Percentiles rank a stretch among this genome's conserved stretches.
These are phyloP conservation scores for Alloteropsis semialata DNA, from an alignment of 176 grass and related monocot species.

Conservation along the genomic window DNA sequence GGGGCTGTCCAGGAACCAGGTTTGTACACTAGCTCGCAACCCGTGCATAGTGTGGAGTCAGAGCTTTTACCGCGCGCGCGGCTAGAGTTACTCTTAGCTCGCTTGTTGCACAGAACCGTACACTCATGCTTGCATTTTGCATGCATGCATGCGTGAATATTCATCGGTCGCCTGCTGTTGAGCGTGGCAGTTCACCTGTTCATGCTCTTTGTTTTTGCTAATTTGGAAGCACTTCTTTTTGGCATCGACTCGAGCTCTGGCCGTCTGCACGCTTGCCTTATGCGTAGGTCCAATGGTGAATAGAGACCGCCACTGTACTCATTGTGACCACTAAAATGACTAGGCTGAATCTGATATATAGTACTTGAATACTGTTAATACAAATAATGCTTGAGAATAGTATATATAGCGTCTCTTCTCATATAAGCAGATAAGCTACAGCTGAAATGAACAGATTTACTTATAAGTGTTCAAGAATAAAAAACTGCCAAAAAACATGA, in stretches of 20 bases:
- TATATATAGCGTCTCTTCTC: neutral
- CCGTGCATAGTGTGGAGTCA: neutral
- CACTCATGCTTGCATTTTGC: no score
- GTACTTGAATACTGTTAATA: neutral
- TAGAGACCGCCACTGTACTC: neutral
- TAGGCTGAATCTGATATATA: neutral
- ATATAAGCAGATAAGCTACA: neutral
- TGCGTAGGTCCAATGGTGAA: neutral
- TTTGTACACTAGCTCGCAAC: constrained; percentile 41
- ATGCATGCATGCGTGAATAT: neutral
- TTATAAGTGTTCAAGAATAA: neutral
- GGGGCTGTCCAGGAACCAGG: constrained; percentile 98
- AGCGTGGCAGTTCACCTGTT: neutral
- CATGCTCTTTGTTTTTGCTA: constrained; percentile 28
- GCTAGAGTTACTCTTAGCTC: neutral
- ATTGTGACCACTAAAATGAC: neutral
- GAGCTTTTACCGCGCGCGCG: neutral
- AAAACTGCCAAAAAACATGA: neutral
- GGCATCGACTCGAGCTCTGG: constrained; percentile 1
- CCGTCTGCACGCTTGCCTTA: neutral
- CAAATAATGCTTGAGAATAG: neutral
- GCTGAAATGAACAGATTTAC: neutral
- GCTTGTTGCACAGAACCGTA: neutral
- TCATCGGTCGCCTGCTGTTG: neutral
- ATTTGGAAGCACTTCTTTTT: constrained; percentile 18